Evolutionary conservation across 1,139 yeast genomes (phyloP).

Genomic region (Suhomyces ambrosiae): DNA sequence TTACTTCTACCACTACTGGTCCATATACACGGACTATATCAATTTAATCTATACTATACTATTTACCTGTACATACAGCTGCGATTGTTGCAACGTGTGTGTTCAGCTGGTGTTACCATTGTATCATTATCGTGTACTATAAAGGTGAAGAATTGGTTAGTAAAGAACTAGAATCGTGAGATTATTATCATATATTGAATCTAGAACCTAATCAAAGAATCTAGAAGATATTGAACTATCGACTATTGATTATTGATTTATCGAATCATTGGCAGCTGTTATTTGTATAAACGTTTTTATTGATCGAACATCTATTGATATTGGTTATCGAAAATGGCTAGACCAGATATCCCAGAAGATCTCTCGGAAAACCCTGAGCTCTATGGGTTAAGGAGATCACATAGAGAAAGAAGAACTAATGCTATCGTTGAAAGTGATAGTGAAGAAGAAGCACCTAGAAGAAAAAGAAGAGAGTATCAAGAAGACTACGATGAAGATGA

Average conservation of each 20-base stretch:
- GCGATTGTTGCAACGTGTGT: too few species aligned
- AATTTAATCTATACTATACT: background rate
- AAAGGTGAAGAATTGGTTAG: background rate
- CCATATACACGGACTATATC: background rate
- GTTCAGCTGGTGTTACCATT: background rate
- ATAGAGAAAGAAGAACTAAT: constrained; percentile 60
- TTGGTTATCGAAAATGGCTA: constrained; percentile 19
- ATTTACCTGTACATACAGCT: background rate
- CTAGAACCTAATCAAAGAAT: too few species aligned
- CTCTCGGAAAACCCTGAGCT: constrained; percentile 75
- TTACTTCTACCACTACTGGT: background rate
- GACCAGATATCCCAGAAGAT: constrained; percentile 37
- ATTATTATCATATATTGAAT: too few species aligned
- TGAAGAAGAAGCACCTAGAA: constrained; percentile 28
- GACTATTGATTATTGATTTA: too few species aligned
- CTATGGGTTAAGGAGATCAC: constrained; percentile 88
- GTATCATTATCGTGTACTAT: constrained; percentile 1
- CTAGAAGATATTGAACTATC: too few species aligned
- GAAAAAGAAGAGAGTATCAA: constrained; percentile 19
- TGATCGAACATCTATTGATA: too few species aligned
- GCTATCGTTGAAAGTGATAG: constrained; percentile 44
- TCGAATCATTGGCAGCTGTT: too few species aligned
- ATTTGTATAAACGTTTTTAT: too few species aligned
- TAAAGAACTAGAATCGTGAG: too few species aligned
- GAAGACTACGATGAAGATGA: constrained; percentile 31